These are phyloP conservation scores for Rhinocladiella mackenziei DNA, from an alignment of 2,329 filamentous ascomycete species.

Conservation along the genomic window DNA sequence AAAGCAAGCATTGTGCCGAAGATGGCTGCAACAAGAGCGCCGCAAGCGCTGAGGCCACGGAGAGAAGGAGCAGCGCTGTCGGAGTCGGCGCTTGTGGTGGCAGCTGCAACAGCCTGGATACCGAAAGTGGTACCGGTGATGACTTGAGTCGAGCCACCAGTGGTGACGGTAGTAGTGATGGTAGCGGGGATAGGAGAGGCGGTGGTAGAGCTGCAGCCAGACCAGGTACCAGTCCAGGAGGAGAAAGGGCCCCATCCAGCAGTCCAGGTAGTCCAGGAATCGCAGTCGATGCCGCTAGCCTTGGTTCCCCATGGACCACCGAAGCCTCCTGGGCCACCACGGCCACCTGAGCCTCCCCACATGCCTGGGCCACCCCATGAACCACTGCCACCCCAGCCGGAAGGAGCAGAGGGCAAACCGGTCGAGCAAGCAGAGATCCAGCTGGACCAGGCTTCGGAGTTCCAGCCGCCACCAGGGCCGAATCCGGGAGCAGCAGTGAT, in stretches of 20 bases:
- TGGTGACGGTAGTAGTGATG: slow-evolving; percentile 27
- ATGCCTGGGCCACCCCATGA: slow-evolving; percentile 22
- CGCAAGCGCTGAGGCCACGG: slow-evolving; percentile 23
- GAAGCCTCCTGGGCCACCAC: slow-evolving; percentile 21
- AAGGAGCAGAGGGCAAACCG: slow-evolving; percentile 25
- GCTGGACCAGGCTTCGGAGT: slow-evolving; percentile 24
- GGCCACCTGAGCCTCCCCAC: slow-evolving; percentile 19
- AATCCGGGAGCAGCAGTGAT: slow-evolving; percentile 25
- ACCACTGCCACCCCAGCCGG: slow-evolving; percentile 24
- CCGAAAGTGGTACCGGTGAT: slow-evolving; percentile 31
- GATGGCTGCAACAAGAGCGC: slow-evolving; percentile 25
- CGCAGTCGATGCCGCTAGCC: slow-evolving; percentile 28
- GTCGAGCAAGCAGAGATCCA: slow-evolving; percentile 26
- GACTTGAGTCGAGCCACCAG: slow-evolving; percentile 24
- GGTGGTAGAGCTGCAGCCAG: slow-evolving; percentile 29
- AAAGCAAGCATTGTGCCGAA: slow-evolving; percentile 28
- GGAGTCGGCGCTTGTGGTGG: slow-evolving; percentile 15
- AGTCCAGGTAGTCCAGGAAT: slow-evolving; percentile 30
- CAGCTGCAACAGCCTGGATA: slow-evolving; percentile 26
- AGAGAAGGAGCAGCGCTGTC: slow-evolving; percentile 20
- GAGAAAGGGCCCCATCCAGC: slow-evolving; percentile 29
- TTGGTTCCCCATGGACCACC: slow-evolving; percentile 29
- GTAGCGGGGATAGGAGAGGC: slow-evolving; percentile 26
- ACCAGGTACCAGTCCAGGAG: slow-evolving; percentile 30
- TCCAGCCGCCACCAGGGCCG: slow-evolving; percentile 26